phyloP scores from a whole-genome alignment of 495 filamentous ascomycete genomes.

The Talaromyces trachyspermus region DNA sequence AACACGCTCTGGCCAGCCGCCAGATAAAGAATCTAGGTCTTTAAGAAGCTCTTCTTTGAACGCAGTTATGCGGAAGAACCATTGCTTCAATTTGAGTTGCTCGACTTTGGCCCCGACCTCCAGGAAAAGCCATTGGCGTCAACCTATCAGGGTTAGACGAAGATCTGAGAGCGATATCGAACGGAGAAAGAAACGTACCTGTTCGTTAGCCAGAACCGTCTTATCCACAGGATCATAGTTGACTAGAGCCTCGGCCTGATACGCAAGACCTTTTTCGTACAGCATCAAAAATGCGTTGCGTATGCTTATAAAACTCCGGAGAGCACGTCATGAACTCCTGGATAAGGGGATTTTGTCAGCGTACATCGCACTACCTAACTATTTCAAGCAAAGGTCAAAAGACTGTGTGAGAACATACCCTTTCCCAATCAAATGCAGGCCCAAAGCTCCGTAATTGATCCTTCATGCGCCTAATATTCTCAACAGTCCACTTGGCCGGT shows the following conservation, averaged over 20 bases:
- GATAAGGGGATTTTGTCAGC: not conserved
- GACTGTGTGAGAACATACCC: constrained; percentile 45
- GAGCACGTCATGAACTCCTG: constrained; percentile 81
- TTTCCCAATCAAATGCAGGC: constrained; percentile 72
- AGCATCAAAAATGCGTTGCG: constrained; percentile 74
- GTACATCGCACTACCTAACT: not conserved
- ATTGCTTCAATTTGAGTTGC: constrained; percentile 72
- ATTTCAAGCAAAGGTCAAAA: not conserved
- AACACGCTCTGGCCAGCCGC: constrained; percentile 74
- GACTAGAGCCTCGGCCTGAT: constrained; percentile 70
- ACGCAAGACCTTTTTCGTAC: constrained; percentile 63
- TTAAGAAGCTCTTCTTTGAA: constrained; percentile 68
- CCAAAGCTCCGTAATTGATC: constrained; percentile 70
- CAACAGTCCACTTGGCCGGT: constrained; percentile 68
- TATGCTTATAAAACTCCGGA: constrained; percentile 81
- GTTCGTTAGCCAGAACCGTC: constrained; percentile 86
- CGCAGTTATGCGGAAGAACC: constrained; percentile 79
- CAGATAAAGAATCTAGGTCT: constrained; percentile 59
- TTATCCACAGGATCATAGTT: constrained; percentile 88
- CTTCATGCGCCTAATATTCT: constrained; percentile 80
- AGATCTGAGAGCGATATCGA: not conserved
- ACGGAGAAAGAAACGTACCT: constrained; percentile 26
- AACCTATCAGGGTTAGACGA: constrained; percentile 37
- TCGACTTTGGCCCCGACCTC: constrained; percentile 81
- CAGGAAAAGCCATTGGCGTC: constrained; percentile 77